phyloP scores from a whole-genome alignment of 179 eudicot genomes.

The Vitellaria paradoxa region DNA sequence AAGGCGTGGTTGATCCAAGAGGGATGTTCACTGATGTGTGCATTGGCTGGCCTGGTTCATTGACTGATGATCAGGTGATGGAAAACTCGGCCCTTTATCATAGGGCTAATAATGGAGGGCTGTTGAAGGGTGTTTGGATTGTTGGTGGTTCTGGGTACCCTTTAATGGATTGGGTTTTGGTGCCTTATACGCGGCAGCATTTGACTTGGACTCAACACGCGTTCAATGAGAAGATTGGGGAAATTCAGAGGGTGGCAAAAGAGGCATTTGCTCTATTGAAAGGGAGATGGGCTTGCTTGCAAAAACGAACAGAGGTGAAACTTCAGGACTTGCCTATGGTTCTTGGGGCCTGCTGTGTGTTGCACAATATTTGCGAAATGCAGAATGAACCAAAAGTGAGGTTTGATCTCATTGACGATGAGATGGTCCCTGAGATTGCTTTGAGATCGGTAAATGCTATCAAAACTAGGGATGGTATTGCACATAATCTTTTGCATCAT shows the following conservation, averaged over 20 bases:
- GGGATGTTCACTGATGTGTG: slow-evolving; percentile 70
- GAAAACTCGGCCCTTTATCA: slow-evolving; percentile 61
- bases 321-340: slow-evolving; percentile 67
- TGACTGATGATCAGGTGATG: slow-evolving; percentile 61
- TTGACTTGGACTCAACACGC: slow-evolving; percentile 73
- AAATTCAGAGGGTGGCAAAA: slow-evolving; percentile 35
- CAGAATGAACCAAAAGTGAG: slow-evolving; percentile 37
- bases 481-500: slow-evolving; percentile 65
- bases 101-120: slow-evolving; percentile 44
- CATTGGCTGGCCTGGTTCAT: slow-evolving; percentile 82
- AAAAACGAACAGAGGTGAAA: slow-evolving; percentile 69
- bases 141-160: slow-evolving; percentile 36
- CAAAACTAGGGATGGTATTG: slow-evolving; percentile 57
- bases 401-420: slow-evolving; percentile 54
- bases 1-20: slow-evolving; percentile 29
- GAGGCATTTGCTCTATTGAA: slow-evolving; percentile 59
- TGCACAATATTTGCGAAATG: slow-evolving; percentile 70
- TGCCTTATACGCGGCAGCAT: slow-evolving; percentile 56
- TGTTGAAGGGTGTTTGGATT: slow-evolving; percentile 46
- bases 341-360: slow-evolving; percentile 73
- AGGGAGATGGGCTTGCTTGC: slow-evolving; percentile 71
- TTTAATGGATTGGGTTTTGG: slow-evolving; percentile 44
- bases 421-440: slow-evolving; percentile 48
- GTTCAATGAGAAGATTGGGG: slow-evolving; percentile 61
- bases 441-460: slow-evolving; percentile 34